phyloP scores from a whole-genome alignment of 148 eudicot species.

The Gaultheria prostrata region DNA sequence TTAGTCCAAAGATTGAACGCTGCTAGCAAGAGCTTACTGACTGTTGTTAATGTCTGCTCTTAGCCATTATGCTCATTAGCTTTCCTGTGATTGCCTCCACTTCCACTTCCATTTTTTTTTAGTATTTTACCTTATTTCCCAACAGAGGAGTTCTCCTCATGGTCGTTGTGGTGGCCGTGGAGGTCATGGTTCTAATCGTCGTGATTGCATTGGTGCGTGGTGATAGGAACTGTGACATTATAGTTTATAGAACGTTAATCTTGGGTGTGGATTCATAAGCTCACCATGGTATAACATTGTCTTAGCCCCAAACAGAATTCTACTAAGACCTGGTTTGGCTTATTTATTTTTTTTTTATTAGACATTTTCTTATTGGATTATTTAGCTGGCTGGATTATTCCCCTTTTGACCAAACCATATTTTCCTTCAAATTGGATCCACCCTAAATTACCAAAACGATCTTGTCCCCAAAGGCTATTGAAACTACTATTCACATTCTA shows the following conservation, averaged over 20 bases:
- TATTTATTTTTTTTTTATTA: too few relatives aligned
- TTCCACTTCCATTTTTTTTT: not conserved
- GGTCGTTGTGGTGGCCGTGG: not conserved
- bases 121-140: not conserved
- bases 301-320: not conserved
- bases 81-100: not conserved
- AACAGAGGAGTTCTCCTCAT: not conserved
- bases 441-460: too few relatives aligned
- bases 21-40: too few relatives aligned
- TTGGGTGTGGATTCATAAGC: not conserved
- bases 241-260: not conserved
- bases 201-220: not conserved
- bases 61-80: not conserved
- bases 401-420: too few relatives aligned
- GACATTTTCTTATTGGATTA: too few relatives aligned
- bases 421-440: too few relatives aligned
- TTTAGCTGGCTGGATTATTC: too few relatives aligned
- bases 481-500: too few relatives aligned
- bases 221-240: not conserved
- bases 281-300: not conserved
- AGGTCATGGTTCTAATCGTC: not conserved
- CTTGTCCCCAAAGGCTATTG: too few relatives aligned
- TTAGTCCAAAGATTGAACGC: too few relatives aligned
- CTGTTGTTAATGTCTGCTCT: too few relatives aligned
- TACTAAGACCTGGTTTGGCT: not conserved